Conservation (phyloP, 83 land plant species). For the Thuja plicata region DNA sequence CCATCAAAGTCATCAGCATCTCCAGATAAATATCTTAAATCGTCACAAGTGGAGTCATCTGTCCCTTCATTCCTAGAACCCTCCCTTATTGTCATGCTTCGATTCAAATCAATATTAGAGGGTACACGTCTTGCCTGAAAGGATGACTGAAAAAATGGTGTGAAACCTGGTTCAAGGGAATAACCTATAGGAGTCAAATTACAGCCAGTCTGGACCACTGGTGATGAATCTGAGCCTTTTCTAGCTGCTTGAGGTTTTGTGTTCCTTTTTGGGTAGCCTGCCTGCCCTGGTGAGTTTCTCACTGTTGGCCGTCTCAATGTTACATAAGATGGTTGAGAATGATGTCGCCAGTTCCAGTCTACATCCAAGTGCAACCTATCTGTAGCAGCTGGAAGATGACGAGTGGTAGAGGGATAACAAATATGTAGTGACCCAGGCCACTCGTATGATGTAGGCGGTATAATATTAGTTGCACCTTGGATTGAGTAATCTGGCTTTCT, state of each 20-base stretch:
- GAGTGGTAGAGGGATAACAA: constrained; percentile 43
- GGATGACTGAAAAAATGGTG: constrained; percentile 44
- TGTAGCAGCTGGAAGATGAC: constrained; percentile 73
- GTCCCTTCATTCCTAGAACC: constrained; percentile 49
- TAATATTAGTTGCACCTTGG: constrained; percentile 7
- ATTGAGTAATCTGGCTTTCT: constrained; percentile 4
- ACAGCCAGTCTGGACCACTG: constrained; percentile 40
- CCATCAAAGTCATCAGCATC: constrained; percentile 69
- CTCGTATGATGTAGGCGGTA: constrained; percentile 63
- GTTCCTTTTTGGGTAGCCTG: constrained; percentile 23
- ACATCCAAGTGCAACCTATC: constrained; percentile 93
- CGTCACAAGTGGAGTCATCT: constrained; percentile 52
- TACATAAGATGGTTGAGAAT: constrained; percentile 50
- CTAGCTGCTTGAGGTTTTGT: constrained; percentile 28
- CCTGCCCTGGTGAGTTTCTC: constrained; percentile 32
- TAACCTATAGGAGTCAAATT: constrained; percentile 37
- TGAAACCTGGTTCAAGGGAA: constrained; percentile 50
- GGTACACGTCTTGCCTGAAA: constrained; percentile 39
- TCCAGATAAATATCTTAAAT: constrained; percentile 39
- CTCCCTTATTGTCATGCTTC: constrained; percentile 24
- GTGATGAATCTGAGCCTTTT: constrained; percentile 76
- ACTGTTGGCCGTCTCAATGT: constrained; percentile 36
- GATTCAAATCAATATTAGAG: constrained; percentile 24
- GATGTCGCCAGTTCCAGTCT: constrained; percentile 65
- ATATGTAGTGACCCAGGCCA: constrained; percentile 75